phyloP scores from a whole-genome alignment of 2,329 filamentous ascomycete genomes.

The Trichoderma brevicompactum region DNA sequence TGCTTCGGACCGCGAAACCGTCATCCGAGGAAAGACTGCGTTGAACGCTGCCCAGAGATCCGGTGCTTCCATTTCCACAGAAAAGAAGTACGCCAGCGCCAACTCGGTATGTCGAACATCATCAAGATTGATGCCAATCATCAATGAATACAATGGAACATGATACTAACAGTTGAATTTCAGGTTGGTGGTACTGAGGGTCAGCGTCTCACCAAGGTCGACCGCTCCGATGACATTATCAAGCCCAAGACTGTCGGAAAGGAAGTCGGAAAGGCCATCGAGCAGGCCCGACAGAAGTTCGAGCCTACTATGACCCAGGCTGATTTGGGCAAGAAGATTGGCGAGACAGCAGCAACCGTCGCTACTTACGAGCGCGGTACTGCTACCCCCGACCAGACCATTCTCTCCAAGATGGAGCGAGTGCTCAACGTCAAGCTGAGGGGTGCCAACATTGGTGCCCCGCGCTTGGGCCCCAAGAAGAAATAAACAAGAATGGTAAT shows the following conservation, averaged over 20 bases:
- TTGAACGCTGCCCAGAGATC: constrained; percentile 88
- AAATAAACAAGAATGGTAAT: constrained; percentile 38
- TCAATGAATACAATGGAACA: neutral
- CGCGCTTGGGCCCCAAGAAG: constrained; percentile 63
- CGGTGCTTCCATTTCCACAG: constrained; percentile 76
- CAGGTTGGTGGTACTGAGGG: constrained; percentile 63
- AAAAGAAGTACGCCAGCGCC: constrained; percentile 84
- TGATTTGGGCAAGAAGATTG: constrained; percentile 82
- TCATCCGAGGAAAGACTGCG: constrained; percentile 79
- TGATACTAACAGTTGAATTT: constrained; percentile 31
- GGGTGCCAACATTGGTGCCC: constrained; percentile 51
- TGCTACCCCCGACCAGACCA: constrained; percentile 81
- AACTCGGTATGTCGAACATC: constrained; percentile 58
- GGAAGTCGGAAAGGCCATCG: constrained; percentile 81
- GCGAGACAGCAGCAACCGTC: constrained; percentile 79
- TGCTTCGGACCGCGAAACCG: constrained; percentile 74
- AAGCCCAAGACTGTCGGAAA: constrained; percentile 91
- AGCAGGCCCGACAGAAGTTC: constrained; percentile 75
- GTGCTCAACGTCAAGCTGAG: constrained; percentile 87
- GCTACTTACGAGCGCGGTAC: constrained; percentile 84
- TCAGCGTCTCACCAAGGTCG: constrained; percentile 96
- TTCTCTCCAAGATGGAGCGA: constrained; percentile 77
- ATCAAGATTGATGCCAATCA: neutral
- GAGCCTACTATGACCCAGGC: constrained; percentile 98
- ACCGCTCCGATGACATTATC: constrained; percentile 95